A percentile compares a stretch with the other conserved stretches of the same genome.
Evolutionary conservation across 441 rosid genomes (phyloP).

Genomic region (Pelargonium australe): DNA sequence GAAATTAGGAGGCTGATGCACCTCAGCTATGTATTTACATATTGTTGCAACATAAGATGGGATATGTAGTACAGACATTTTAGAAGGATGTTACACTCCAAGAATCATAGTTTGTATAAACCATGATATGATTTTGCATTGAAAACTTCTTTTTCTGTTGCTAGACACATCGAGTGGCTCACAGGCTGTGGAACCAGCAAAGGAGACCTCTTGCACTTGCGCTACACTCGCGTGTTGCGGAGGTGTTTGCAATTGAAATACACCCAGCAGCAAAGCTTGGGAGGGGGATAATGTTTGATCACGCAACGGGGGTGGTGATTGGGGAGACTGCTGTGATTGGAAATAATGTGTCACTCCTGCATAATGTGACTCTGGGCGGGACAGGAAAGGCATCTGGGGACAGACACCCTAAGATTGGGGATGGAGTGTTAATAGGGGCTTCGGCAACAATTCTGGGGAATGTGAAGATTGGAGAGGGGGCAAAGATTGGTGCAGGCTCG

Average conservation of each 20-base stretch:
- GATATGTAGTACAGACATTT: too few relatives aligned
- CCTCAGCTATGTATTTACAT: too few relatives aligned
- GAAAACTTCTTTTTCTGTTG: not conserved
- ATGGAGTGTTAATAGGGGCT: constrained; percentile 86
- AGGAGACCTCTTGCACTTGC: constrained; percentile 82
- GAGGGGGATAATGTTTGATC: constrained; percentile 79
- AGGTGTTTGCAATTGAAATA: constrained; percentile 83
- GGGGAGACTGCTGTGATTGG: constrained; percentile 91
- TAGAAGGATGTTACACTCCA: too few relatives aligned
- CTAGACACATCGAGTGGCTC: constrained; percentile 85
- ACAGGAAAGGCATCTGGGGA: constrained; percentile 72
- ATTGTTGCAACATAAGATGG: too few relatives aligned
- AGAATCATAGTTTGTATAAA: too few relatives aligned
- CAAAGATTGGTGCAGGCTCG: constrained; percentile 90
- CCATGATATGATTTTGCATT: too few relatives aligned
- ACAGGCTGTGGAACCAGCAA: constrained; percentile 68
- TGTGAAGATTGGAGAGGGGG: constrained; percentile 75
- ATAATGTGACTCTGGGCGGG: constrained; percentile 87
- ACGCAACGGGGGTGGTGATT: constrained; percentile 80
- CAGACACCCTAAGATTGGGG: constrained; percentile 89
- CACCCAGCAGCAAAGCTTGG: constrained; percentile 93
- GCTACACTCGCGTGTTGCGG: constrained; percentile 76
- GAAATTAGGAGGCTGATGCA: not conserved
- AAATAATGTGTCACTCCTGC: constrained; percentile 81
- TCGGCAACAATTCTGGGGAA: constrained; percentile 86